A percentile compares a stretch with the other conserved stretches of the same genome.
Conservation (phyloP, 2,329 filamentous ascomycete species). For the Clonostachys sp. region DNA sequence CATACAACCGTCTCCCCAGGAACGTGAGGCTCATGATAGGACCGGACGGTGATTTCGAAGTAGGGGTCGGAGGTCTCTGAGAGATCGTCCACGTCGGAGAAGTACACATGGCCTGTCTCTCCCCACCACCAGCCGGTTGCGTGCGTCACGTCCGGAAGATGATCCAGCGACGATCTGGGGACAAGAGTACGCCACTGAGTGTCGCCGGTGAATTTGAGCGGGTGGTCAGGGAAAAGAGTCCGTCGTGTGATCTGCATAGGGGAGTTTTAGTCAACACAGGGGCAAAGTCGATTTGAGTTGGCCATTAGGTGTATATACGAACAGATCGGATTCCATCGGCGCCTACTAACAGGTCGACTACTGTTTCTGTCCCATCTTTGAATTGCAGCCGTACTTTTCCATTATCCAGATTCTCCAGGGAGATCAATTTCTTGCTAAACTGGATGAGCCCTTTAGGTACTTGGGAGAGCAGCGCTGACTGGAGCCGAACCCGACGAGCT, state of each 20-base stretch:
- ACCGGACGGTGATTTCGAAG: not conserved
- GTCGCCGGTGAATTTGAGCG: not conserved
- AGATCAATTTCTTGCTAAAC: not conserved
- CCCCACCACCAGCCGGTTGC: no score
- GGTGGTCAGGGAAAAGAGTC: not conserved
- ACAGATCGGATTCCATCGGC: not conserved
- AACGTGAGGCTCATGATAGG: no score
- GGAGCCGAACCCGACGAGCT: no score
- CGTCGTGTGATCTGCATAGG: not conserved
- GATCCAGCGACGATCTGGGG: no score
- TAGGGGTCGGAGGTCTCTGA: slow-evolving; percentile 6
- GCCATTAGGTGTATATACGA: not conserved
- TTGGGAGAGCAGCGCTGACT: no score
- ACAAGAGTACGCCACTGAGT: no score
- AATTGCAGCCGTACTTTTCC: not conserved
- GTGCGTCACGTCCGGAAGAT: no score
- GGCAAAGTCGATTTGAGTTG: not conserved
- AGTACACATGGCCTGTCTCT: not conserved
- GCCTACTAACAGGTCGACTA: not conserved
- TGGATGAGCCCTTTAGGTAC: not conserved
- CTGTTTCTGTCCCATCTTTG: not conserved
- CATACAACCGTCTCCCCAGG: no score
- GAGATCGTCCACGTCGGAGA: not conserved
- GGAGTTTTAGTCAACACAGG: no score
- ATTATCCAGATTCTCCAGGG: not conserved